A percentile compares a stretch with the other conserved stretches of the same genome.
Evolutionary conservation across 345 rosid species (phyloP).

Genomic region (Stellera chamaejasme): DNA sequence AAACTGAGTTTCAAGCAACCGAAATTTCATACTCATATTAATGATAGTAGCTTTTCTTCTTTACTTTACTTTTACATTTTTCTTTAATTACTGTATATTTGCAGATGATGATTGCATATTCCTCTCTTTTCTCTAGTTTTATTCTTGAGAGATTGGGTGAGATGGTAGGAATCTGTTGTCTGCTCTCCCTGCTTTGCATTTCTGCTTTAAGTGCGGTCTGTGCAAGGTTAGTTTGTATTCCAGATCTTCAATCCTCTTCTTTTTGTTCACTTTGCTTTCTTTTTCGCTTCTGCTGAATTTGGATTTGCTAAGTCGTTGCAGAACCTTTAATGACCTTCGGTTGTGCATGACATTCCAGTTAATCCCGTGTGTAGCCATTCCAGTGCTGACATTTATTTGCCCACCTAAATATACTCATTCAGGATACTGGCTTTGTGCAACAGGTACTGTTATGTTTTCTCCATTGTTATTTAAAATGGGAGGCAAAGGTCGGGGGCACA

Average conservation of each 20-base stretch:
- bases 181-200: conserved; percentile 39
- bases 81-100: conserved; percentile 14
- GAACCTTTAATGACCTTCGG: conserved; percentile 86
- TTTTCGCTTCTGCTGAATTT: conserved; percentile 18
- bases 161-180: conserved; percentile 47
- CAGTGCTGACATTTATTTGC: conserved; percentile 45
- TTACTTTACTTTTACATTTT: conserved; percentile 4
- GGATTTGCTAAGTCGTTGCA: conserved; percentile 55
- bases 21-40: too few relatives aligned
- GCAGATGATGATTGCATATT: conserved; percentile 88
- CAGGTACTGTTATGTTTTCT: conserved; percentile 30
- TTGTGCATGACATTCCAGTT: conserved; percentile 83
- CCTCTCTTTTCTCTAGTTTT: conserved; percentile 80
- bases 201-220: conserved; percentile 46
- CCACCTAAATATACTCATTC: conserved; percentile 77
- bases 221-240: conserved; percentile 49
- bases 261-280: not conserved
- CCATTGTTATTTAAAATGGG: too few relatives aligned
- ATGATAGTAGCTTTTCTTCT: not conserved
- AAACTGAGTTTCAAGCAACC: too few relatives aligned
- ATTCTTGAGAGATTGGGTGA: conserved; percentile 75
- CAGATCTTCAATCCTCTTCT: not conserved
- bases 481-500: too few relatives aligned
- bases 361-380: conserved; percentile 64
- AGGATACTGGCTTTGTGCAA: conserved; percentile 64